Evolutionary conservation across 192 early-diverging fungal species (phyloP), one percentile per base, ranked within the genome.

Genomic region (Coemansia sp.): DNA sequence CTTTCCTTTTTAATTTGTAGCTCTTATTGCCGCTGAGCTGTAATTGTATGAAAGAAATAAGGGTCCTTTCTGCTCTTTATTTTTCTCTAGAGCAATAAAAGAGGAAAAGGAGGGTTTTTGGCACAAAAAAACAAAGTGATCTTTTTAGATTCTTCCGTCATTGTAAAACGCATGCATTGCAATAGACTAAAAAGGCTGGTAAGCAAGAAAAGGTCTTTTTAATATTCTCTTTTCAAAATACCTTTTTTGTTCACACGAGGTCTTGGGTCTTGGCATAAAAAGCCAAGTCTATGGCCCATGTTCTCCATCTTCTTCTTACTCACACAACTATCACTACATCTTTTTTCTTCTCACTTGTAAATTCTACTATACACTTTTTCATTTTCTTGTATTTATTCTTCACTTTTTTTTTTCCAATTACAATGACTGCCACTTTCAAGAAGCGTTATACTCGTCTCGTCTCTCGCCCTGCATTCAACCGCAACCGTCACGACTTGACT

Each of bases 401-500:
- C 6, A 62, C 33, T 21, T 16, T 55, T 21, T 37, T 2, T 40
- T 4, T 44, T 43, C 0, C 1, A 5, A 7, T 23, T 10, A 58
- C 63, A 44, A 72, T 64, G 55, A 35, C 33, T n/a, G 38, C 32
- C 14, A 9, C 47, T 4, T 69, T 70, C 59, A 43, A 63, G 47
- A 26, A 62, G 3, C 50, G 49, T 11, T 46, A 67, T 17, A 32
- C 61, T 3, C 44, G 30, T 13, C 39, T 59, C 16, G 10, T 32
- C 39, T 46, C n/a, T 17, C 21, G 46, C 13, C 72, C 61, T 17
- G 14, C 23, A 17, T n/a, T 38, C 9, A 47, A 63, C 46, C 67
- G 66, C 39, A 75, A 76, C 46, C n/a, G 11, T 16, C 63, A 60
- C 33, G 46, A 42, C 7, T 68, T 81, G 37, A 69, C 44, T 13